Evolutionary conservation across 768 basidiomycete species (phyloP).

Genomic region (Pisolithus tinctorius): DNA sequence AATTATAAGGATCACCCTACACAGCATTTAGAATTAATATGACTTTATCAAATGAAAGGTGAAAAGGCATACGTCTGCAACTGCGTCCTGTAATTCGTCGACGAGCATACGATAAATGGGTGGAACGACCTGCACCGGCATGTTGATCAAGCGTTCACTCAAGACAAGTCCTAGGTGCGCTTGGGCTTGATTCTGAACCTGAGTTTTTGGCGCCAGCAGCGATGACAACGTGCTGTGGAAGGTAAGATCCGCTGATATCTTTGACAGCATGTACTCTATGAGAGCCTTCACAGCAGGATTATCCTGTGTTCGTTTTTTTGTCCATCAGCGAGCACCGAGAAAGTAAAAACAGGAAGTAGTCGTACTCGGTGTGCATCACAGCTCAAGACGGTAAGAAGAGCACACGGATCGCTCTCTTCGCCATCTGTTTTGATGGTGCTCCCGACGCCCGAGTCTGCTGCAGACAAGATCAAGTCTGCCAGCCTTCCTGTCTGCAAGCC

Average conservation of each 20-base stretch:
- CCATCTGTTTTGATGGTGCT: constrained; percentile 87
- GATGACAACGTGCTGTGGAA: constrained; percentile 49
- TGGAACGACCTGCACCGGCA: constrained; percentile 89
- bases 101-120: constrained; percentile 89
- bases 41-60: not conserved
- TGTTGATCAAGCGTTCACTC: constrained; percentile 87
- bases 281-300: constrained; percentile 67
- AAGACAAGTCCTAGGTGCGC: constrained; percentile 77
- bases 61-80: constrained; percentile 48
- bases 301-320: constrained; percentile 40
- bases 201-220: constrained; percentile 40
- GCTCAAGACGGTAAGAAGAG: constrained; percentile 79
- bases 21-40: constrained; percentile 8
- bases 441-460: constrained; percentile 74
- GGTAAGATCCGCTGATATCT: constrained; percentile 41
- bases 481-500: constrained; percentile 65
- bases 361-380: constrained; percentile 60
- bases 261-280: constrained; percentile 60
- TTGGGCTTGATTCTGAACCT: constrained; percentile 11
- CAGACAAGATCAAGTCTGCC: constrained; percentile 69
- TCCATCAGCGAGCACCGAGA: not conserved
- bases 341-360: not conserved
- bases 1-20: constrained; percentile 58
- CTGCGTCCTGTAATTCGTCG: constrained; percentile 73
- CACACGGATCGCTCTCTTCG: constrained; percentile 64